These are phyloP conservation scores for Neobulgaria alba DNA, from an alignment of 2,329 filamentous ascomycete species.

Conservation along the genomic window DNA sequence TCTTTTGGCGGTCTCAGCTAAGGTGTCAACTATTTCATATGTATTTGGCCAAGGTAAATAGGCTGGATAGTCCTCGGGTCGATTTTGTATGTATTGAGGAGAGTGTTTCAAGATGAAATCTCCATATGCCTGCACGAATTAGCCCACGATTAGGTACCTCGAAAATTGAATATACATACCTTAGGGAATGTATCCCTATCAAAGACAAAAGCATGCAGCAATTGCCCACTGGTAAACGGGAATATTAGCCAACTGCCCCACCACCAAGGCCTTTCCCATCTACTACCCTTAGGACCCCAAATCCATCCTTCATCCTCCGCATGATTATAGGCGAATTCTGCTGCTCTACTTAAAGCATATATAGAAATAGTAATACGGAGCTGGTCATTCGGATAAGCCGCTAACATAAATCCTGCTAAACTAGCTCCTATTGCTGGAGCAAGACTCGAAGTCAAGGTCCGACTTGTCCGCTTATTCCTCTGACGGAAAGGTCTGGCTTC, in stretches of 20 bases:
- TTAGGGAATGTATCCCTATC: constrained; percentile 65
- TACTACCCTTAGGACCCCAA: constrained; percentile 47
- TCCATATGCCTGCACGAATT: constrained; percentile 38
- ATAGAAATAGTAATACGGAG: constrained; percentile 74
- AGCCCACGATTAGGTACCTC: no score
- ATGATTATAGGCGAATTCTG: constrained; percentile 82
- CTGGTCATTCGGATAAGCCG: constrained; percentile 61
- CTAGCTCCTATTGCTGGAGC: constrained; percentile 88
- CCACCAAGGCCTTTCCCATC: constrained; percentile 67
- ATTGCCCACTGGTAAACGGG: constrained; percentile 66
- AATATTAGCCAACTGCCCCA: constrained; percentile 78
- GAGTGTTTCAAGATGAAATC: constrained; percentile 63
- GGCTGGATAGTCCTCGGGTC: constrained; percentile 60
- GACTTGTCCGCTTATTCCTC: constrained; percentile 70
- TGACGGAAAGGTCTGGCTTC: constrained; percentile 71
- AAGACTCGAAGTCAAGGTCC: constrained; percentile 69
- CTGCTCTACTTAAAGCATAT: constrained; percentile 68
- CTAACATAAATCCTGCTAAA: constrained; percentile 74
- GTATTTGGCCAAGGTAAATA: constrained; percentile 65
- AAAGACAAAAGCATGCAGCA: constrained; percentile 69
- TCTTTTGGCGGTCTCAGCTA: constrained; percentile 72
- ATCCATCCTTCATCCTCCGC: constrained; percentile 65
- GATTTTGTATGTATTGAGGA: constrained; percentile 66
- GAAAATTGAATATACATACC: constrained; percentile 32
- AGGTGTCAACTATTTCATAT: constrained; percentile 68